These are phyloP conservation scores for Tylopilus sp. DNA, from an alignment of 768 basidiomycete genomes.

Conservation along the genomic window DNA sequence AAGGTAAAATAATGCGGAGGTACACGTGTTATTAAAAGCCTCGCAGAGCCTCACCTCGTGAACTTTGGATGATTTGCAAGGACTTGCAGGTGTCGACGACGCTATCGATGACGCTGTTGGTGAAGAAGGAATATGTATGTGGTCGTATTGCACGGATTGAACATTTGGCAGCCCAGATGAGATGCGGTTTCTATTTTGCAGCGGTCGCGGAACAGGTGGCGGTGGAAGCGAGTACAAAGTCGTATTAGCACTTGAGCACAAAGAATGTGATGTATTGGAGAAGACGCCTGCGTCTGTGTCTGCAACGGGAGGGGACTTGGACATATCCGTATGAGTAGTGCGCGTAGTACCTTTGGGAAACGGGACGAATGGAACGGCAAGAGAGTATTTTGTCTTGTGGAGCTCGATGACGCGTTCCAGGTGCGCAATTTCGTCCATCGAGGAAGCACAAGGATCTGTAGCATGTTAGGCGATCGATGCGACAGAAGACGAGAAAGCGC, in stretches of 20 bases:
- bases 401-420: slow-evolving; percentile 49
- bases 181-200: slow-evolving; percentile 8
- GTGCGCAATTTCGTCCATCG: slow-evolving; percentile 60
- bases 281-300: slow-evolving; percentile 9
- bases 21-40: not conserved
- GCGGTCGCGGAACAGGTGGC: slow-evolving; percentile 9
- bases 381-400: slow-evolving; percentile 51
- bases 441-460: slow-evolving; percentile 44
- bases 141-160: not conserved
- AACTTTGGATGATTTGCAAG: slow-evolving; percentile 22
- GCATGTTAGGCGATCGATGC: not conserved
- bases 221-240: slow-evolving; percentile 11
- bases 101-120: slow-evolving; percentile 21
- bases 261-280: slow-evolving; percentile 9
- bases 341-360: slow-evolving; percentile 11
- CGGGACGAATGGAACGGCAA: slow-evolving; percentile 46
- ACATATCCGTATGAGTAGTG: not conserved
- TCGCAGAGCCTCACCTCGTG: slow-evolving; percentile 2
- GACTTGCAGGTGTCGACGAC: slow-evolving; percentile 30
- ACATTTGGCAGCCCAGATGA: not conserved
- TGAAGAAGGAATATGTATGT: slow-evolving; percentile 16
- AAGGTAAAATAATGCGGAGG: too few species aligned
- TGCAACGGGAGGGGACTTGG: not conserved
- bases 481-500: slow-evolving; percentile 10
- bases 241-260: not conserved